Percentiles rank a stretch among this genome's conserved stretches.
Conservation (phyloP, 2,329 filamentous ascomycete genomes). For the Grosmannia serpens region DNA sequence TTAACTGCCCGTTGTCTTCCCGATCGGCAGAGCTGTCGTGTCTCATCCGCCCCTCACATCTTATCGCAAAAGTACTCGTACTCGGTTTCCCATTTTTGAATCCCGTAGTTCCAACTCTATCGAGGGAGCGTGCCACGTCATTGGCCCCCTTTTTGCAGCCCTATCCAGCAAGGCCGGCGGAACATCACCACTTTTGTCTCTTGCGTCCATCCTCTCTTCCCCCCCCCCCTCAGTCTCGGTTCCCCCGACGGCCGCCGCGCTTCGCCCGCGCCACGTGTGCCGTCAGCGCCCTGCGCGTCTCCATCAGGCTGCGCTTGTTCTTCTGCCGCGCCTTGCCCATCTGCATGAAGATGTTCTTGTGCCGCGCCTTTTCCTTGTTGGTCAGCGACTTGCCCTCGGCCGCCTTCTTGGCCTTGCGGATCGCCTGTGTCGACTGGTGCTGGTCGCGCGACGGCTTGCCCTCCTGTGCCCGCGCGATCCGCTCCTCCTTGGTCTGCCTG, state of each 20-base stretch:
- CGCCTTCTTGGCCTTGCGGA: conserved; percentile 77
- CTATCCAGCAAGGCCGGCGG: too few relatives aligned
- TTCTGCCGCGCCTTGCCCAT: conserved; percentile 91
- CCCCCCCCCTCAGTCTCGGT: conserved; percentile 30
- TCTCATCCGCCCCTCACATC: too few relatives aligned
- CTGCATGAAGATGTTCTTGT: conserved; percentile 99
- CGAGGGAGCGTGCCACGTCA: too few relatives aligned
- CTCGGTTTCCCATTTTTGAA: not conserved
- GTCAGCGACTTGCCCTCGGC: conserved; percentile 89
- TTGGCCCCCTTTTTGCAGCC: too few relatives aligned
- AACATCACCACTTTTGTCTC: not conserved
- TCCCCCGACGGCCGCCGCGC: conserved; percentile 71
- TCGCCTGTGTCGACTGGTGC: conserved; percentile 77
- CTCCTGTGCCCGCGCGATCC: conserved; percentile 69
- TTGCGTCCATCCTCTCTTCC: not conserved
- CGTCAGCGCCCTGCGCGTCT: conserved; percentile 69
- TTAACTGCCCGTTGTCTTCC: too few relatives aligned
- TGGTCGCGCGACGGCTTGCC: conserved; percentile 67
- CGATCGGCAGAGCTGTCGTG: too few relatives aligned
- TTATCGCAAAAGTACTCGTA: too few relatives aligned
- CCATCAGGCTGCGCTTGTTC: conserved; percentile 83
- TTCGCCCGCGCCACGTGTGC: conserved; percentile 76
- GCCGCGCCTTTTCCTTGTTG: conserved; percentile 90
- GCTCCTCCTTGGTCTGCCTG: conserved; percentile 83
- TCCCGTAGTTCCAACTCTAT: too few relatives aligned